Conservation (phyloP, 2,329 filamentous ascomycete genomes). For the Aureobasidium sp. region DNA sequence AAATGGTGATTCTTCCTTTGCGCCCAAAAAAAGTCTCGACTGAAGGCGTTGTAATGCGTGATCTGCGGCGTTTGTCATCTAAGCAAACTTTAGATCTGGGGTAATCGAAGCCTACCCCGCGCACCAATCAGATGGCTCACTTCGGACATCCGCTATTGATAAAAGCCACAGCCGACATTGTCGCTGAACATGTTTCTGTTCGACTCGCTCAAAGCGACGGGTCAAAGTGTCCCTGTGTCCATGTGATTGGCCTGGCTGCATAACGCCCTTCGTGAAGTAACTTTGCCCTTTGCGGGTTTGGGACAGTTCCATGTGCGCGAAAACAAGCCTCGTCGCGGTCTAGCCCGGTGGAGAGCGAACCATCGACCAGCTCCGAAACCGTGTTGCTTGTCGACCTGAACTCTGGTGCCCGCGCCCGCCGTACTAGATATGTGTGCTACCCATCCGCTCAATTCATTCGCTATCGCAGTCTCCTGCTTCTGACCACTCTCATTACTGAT, state of each 20-base stretch:
- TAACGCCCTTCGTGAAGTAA: not conserved
- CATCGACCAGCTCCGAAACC: not conserved
- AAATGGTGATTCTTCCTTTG: not conserved
- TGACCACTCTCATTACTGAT: not conserved
- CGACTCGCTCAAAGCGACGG: not conserved
- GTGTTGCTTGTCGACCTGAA: not conserved
- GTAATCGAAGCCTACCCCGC: not conserved
- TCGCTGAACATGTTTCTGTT: not conserved
- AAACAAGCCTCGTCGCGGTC: not conserved
- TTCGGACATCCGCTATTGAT: not conserved
- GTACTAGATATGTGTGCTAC: not conserved
- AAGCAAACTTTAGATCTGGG: not conserved
- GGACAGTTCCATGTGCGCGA: not conserved
- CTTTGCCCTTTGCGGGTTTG: not conserved
- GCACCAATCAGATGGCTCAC: not conserved
- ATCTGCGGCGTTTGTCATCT: not conserved
- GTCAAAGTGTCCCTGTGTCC: not conserved
- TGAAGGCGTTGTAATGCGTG: not conserved
- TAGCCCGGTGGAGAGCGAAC: slow-evolving; percentile 3
- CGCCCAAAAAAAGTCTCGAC: slow-evolving; percentile 1
- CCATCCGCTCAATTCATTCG: not conserved
- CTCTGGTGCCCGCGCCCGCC: not conserved
- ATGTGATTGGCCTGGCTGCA: not conserved
- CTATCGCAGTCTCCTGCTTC: not conserved
- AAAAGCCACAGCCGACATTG: slow-evolving; percentile 7